Conservation (phyloP, 2,329 filamentous ascomycete species). For the Blastomyces parvus region DNA sequence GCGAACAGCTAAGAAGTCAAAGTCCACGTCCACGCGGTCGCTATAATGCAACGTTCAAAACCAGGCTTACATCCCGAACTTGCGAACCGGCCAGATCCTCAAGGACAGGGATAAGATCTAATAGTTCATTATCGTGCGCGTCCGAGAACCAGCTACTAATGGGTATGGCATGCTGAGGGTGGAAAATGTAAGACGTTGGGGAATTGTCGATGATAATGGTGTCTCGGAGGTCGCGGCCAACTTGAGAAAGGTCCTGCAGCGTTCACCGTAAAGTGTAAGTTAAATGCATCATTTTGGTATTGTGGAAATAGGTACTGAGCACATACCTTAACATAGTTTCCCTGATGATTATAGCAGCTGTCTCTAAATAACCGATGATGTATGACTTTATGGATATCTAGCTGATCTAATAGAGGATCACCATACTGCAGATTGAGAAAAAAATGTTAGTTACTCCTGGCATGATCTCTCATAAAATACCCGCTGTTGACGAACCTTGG, state of each 20-base stretch:
- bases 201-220: conserved; percentile 99
- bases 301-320: background rate
- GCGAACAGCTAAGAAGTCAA: background rate
- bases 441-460: conserved; percentile 12
- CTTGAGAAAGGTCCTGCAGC: conserved; percentile 74
- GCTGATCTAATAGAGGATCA: conserved; percentile 86
- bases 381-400: conserved; percentile 94
- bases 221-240: conserved; percentile 88
- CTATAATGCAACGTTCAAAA: conserved; percentile 76
- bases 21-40: conserved; percentile 14
- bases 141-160: conserved; percentile 99
- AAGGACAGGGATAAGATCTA: conserved; percentile 94
- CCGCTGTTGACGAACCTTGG: conserved; percentile 57
- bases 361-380: conserved; percentile 95
- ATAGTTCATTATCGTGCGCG: conserved; percentile 95
- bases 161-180: conserved; percentile 94
- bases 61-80: conserved; percentile 91
- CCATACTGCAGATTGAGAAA: conserved; percentile 57
- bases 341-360: conserved; percentile 98
- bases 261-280: conserved; percentile 7
- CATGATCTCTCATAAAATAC: conserved; percentile 9
- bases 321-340: conserved; percentile 84
- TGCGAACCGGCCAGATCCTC: conserved; percentile 85
- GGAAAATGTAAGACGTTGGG: conserved; percentile 98
- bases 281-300: conserved; percentile 7